phyloP scores from a whole-genome alignment of 2,329 filamentous ascomycete species.

The Bipolaris bicolor region DNA sequence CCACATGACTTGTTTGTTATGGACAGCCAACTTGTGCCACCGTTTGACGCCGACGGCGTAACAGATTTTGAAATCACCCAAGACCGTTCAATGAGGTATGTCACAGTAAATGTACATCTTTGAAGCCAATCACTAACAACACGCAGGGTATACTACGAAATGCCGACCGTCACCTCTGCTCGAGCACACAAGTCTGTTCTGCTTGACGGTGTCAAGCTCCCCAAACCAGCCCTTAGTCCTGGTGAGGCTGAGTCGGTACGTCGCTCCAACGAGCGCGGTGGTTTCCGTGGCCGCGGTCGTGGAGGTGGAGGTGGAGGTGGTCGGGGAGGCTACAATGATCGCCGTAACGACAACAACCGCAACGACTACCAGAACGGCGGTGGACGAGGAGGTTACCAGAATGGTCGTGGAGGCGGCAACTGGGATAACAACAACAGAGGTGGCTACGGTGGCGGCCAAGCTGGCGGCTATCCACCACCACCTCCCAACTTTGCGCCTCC shows the following conservation, averaged over 20 bases:
- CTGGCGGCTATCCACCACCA: constrained; percentile 26
- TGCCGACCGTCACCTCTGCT: constrained; percentile 66
- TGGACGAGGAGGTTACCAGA: constrained; percentile 34
- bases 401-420: constrained; percentile 23
- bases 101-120: constrained; percentile 21
- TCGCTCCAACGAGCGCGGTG: constrained; percentile 67
- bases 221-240: constrained; percentile 70
- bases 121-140: constrained; percentile 26
- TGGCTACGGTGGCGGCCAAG: constrained; percentile 23
- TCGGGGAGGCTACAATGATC: constrained; percentile 45
- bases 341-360: constrained; percentile 15
- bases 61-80: constrained; percentile 40
- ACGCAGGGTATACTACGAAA: constrained; percentile 79
- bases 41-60: constrained; percentile 66
- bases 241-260: constrained; percentile 70
- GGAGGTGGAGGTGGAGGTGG: constrained; percentile 24
- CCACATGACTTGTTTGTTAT: constrained; percentile 86
- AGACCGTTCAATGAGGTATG: constrained; percentile 80
- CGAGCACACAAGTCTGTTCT: constrained; percentile 93
- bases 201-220: constrained; percentile 78
- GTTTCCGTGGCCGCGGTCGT: constrained; percentile 26
- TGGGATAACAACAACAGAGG: constrained; percentile 18
- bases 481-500: constrained; percentile 32
- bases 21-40: constrained; percentile 79
- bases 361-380: constrained; percentile 30